These are phyloP conservation scores for Boletellus emodensis DNA, from an alignment of 768 basidiomycete genomes.

Conservation along the genomic window DNA sequence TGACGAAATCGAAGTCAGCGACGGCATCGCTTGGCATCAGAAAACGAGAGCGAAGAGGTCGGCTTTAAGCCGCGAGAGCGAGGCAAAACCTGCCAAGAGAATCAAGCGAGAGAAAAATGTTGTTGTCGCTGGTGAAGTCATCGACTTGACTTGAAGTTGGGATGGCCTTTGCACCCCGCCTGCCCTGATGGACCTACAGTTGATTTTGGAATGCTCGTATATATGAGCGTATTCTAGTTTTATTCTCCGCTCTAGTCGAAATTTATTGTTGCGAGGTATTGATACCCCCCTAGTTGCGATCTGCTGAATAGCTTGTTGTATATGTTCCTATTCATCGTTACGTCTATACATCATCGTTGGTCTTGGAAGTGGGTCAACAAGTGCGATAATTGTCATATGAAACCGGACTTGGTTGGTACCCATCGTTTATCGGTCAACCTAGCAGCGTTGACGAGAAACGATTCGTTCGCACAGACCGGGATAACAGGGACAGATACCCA, in stretches of 20 bases:
- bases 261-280: background rate
- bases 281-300: background rate
- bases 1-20: slow-evolving; percentile 9
- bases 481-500: background rate
- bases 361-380: background rate
- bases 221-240: background rate
- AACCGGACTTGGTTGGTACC: too few species aligned
- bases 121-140: slow-evolving; percentile 22
- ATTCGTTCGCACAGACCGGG: background rate
- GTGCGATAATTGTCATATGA: background rate
- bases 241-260: background rate
- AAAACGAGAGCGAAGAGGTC: slow-evolving; percentile 8
- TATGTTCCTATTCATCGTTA: background rate
- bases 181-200: background rate
- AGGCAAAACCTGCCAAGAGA: slow-evolving; percentile 20
- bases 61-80: background rate
- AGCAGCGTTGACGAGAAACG: background rate
- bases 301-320: background rate
- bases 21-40: background rate
- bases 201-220: background rate
- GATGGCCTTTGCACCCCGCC: background rate
- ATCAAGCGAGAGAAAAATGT: slow-evolving; percentile 22
- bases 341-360: background rate
- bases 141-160: slow-evolving; percentile 28
- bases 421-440: too few species aligned